phyloP scores from a whole-genome alignment of 1,139 yeast species.

The Geotrichum restrictum region DNA sequence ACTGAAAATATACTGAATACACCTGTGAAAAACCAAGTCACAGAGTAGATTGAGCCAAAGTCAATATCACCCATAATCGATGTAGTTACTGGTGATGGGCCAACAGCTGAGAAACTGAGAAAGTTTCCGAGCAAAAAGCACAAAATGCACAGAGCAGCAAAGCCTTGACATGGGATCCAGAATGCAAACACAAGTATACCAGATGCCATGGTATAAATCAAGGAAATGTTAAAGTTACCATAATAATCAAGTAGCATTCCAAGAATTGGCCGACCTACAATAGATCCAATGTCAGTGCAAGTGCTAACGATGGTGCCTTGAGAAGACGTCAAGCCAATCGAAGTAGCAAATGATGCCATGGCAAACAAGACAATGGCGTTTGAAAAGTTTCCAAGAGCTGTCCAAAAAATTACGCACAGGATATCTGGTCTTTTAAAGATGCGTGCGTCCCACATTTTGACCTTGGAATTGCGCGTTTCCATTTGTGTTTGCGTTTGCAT shows the following conservation, averaged over 20 bases:
- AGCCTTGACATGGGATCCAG: slow-evolving; percentile 60
- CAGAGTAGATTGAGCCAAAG: slow-evolving; percentile 60
- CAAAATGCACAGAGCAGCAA: slow-evolving; percentile 49
- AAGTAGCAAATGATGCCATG: slow-evolving; percentile 56
- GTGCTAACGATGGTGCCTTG: slow-evolving; percentile 63
- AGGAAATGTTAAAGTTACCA: slow-evolving; percentile 56
- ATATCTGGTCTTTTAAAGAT: slow-evolving; percentile 39
- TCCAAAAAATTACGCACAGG: slow-evolving; percentile 50
- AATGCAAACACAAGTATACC: slow-evolving; percentile 45
- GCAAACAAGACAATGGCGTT: slow-evolving; percentile 61
- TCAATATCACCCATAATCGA: slow-evolving; percentile 46
- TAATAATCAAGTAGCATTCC: slow-evolving; percentile 55
- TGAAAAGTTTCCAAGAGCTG: slow-evolving; percentile 51
- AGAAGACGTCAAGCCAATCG: slow-evolving; percentile 52
- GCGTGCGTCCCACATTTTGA: slow-evolving; percentile 27
- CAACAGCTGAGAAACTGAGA: slow-evolving; percentile 47
- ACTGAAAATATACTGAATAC: slow-evolving; percentile 45
- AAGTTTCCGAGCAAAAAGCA: slow-evolving; percentile 50
- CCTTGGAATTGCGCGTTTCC: slow-evolving; percentile 30
- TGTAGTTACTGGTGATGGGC: slow-evolving; percentile 39
- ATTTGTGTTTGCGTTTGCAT: slow-evolving; percentile 34
- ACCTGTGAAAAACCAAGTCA: slow-evolving; percentile 49
- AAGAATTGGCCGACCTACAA: slow-evolving; percentile 60
- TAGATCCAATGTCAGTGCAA: slow-evolving; percentile 58
- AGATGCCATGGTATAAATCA: slow-evolving; percentile 34